Evolutionary conservation across 805 yeast genomes (phyloP).

Genomic region (Saturnispora saitoi): DNA sequence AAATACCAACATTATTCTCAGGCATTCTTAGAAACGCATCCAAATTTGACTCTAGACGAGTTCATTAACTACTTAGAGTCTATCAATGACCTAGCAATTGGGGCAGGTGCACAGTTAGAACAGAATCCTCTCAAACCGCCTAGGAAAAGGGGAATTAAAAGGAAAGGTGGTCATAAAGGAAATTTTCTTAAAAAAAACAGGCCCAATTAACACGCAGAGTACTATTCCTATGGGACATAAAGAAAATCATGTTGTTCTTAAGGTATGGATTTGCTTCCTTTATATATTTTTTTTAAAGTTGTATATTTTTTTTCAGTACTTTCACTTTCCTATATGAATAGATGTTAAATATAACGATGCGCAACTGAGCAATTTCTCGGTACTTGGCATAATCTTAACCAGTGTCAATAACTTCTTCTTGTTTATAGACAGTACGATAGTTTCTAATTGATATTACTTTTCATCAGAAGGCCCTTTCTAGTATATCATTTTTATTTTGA

Average conservation of each 20-base stretch:
- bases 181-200: neutral
- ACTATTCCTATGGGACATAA: neutral
- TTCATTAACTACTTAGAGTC: constrained; percentile 5
- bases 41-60: neutral
- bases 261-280: neutral
- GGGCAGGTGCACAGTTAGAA: constrained; percentile 6
- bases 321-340: neutral
- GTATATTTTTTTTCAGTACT: neutral
- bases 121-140: neutral
- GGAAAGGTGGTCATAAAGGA: neutral
- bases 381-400: neutral
- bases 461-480: neutral
- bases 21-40: neutral
- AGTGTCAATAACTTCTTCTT: neutral
- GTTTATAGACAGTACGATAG: neutral
- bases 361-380: neutral
- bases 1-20: constrained; percentile 1
- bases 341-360: neutral
- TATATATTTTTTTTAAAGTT: neutral
- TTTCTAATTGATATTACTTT: neutral
- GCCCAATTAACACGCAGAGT: neutral
- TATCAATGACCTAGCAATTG: neutral
- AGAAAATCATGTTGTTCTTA: no score
- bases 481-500: neutral
- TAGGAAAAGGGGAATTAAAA: neutral